Percentiles rank a stretch among this genome's conserved stretches.
phyloP scores from a whole-genome alignment of 2,329 filamentous ascomycete species.

The Hortaea werneckii region DNA sequence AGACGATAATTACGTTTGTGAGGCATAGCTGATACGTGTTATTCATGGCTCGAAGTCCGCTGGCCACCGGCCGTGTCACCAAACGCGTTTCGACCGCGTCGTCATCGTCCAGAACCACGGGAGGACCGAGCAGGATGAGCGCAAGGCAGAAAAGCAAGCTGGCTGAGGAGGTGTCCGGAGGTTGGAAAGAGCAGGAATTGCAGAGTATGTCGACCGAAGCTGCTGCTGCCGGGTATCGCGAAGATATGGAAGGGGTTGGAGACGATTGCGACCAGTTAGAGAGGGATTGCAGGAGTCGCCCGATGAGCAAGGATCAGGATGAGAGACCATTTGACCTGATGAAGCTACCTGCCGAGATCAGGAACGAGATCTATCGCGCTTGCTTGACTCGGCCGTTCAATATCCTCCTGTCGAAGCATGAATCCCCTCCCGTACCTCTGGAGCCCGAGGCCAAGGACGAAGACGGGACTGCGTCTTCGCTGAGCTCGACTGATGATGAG shows the following conservation, averaged over 20 bases:
- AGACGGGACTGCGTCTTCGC: neutral
- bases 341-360: conserved; percentile 37
- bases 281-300: conserved; percentile 2
- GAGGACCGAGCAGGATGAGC: neutral
- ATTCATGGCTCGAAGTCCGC: conserved; percentile 6
- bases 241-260: conserved; percentile 1
- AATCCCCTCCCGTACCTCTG: conserved; percentile 5
- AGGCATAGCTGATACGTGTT: too few species aligned
- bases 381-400: conserved; percentile 24
- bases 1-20: neutral
- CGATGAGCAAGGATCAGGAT: conserved; percentile 13
- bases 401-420: conserved; percentile 20
- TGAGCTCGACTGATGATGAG: neutral
- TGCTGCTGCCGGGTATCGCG: neutral
- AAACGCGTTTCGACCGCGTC: neutral
- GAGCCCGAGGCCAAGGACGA: conserved; percentile 1
- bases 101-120: neutral
- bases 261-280: neutral
- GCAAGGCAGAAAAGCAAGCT: conserved; percentile 10
- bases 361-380: conserved; percentile 34
- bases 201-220: neutral
- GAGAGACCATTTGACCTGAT: conserved; percentile 28
- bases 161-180: conserved; percentile 2
- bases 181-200: conserved; percentile 5
- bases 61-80: conserved; percentile 1